Base-by-base conservation (phyloP, 2,329 filamentous ascomycete species). In the Penicillium sp. region DNA sequence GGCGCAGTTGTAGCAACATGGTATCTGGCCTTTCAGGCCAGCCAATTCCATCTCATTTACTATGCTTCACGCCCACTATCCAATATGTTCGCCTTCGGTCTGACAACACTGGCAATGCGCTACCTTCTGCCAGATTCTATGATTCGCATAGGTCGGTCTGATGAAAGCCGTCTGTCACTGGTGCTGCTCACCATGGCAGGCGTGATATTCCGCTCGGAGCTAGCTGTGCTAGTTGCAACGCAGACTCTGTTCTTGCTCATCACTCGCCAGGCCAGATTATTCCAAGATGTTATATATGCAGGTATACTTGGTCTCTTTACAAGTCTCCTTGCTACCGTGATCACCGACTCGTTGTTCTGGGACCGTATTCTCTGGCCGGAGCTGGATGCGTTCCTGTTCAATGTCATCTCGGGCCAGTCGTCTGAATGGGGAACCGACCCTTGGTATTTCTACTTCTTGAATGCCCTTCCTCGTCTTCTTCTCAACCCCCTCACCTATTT, bases 331-430 rank as follows among this genome's bases (percentile, higher is more conserved):
- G 72, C 85, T 31, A 90, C 90, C 0, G 76, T 95, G 12, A 79
- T 83, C 1, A 70, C 95, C 29, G 93, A 98, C 76, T 92, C 88
- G 1, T 92, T 90, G 73, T 95, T 97, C 74, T 98, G 92, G 93
- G 89, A 92, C 64, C 63, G 72, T 6, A 81, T 80, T 53, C 72
- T 95, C 27, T 98, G 93, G 93, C 91, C 93, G 0, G 93, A 98
- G 69, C 82, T 95, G 53, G 82, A 81, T 59, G 90, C 83, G 2
- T 97, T 98, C 73, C 84, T 88, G 69, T 97, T 87, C 78, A 98
- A 98, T 69, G 90, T 89, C 47, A 72, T 97, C 44, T 80, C 87
- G 46, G 89, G 90, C 20, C 86, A 88, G 51, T 88, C 91, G 0
- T 85, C 87, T 3, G 81, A 87, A 57, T 98, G 93, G 93, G 93